phyloP scores from a whole-genome alignment of 805 yeast species.

The Candida coquimbonensis region DNA sequence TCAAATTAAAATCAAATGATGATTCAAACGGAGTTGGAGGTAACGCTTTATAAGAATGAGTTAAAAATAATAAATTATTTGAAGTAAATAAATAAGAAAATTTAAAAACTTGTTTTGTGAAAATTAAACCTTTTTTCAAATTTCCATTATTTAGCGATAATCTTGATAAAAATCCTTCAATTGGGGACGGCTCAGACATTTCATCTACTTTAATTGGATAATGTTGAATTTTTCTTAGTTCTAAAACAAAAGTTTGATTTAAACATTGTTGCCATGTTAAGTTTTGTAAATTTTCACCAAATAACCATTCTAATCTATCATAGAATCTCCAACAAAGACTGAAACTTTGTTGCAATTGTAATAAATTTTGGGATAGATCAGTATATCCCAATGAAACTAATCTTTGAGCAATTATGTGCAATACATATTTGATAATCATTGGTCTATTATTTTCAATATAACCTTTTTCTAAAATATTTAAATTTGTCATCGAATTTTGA shows the following conservation, averaged over 20 bases:
- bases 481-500: not conserved
- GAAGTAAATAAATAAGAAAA: slow-evolving; percentile 58
- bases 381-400: slow-evolving; percentile 24
- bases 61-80: slow-evolving; percentile 54
- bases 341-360: slow-evolving; percentile 25
- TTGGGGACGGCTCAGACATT: slow-evolving; percentile 55
- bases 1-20: not conserved
- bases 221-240: slow-evolving; percentile 44
- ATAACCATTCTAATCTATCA: slow-evolving; percentile 70
- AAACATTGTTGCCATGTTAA: slow-evolving; percentile 38
- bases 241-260: slow-evolving; percentile 45
- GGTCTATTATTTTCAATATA: slow-evolving; percentile 21
- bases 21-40: slow-evolving; percentile 49
- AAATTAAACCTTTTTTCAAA: slow-evolving; percentile 20
- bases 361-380: slow-evolving; percentile 20
- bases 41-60: slow-evolving; percentile 44
- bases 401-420: slow-evolving; percentile 29
- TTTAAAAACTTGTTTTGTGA: slow-evolving; percentile 39
- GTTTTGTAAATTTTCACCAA: slow-evolving; percentile 36
- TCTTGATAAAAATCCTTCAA: slow-evolving; percentile 75
- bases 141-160: slow-evolving; percentile 45
- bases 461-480: slow-evolving; percentile 14
- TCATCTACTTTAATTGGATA: slow-evolving; percentile 27
- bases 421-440: slow-evolving; percentile 30
- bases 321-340: slow-evolving; percentile 61